Evolutionary conservation across 2,329 filamentous ascomycete genomes (phyloP), one percentile per base, ranked within the genome.

Genomic region (Apiospora pterosperma): DNA sequence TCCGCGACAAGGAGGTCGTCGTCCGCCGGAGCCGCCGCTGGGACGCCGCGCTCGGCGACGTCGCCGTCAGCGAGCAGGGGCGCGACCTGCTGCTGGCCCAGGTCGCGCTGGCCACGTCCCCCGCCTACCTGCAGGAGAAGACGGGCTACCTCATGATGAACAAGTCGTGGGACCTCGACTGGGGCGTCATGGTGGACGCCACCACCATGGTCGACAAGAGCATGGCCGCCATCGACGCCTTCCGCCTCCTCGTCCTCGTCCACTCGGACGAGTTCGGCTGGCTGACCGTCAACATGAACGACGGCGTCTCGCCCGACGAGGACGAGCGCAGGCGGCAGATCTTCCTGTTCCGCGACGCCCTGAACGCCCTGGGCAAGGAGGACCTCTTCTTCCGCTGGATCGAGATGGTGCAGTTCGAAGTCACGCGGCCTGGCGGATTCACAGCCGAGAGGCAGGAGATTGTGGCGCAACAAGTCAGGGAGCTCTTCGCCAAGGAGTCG

Each of bases 321-420:
- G 89, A 91, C 65, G 84, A 88, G 67, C 85, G 86, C 59, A 81
- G 89, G 69, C 86, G 88, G 67, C 92, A 96, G 77, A 89, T 97
- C 10, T 86, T 96, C 67, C 84, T 85, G 3, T 96, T 97, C 76
- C 89, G 92, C 71, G 90, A 96, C 52, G 88, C 88, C 23, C 82
- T 97, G 70, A 84, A 86, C 1, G 84, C 84, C 3, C 83, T 96
- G 77, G 93, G 91, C 52, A 97, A 97, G 78, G 94, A 97, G 76
- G 88, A 91, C 68, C 77, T 97, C 62, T 97, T 97, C 80, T 97
- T 92, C 80, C 88, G 90, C 63, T 97, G 93, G 93, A 92, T 97
- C 60, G 94, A 97, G 80, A 85, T 96, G 73, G 89, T 97, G 61
- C 93, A 97, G 78, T 96, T 88, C 72, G 93, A 97, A 78, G 90